These are phyloP conservation scores for Colletotrichum incanum DNA, from an alignment of 2,329 filamentous ascomycete species.

Conservation along the genomic window DNA sequence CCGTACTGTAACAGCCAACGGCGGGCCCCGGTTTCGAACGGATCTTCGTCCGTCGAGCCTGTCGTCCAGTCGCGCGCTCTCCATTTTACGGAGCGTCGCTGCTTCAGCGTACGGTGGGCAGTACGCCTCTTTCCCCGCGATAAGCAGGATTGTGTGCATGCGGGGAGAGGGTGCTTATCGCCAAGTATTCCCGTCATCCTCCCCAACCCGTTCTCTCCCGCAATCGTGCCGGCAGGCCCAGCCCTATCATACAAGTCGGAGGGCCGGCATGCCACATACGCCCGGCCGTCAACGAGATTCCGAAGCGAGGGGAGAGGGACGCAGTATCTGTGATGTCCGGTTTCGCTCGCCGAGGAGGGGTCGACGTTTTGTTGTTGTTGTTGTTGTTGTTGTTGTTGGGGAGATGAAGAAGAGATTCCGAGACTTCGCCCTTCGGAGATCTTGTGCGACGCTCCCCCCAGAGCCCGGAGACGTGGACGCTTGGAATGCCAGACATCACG, in stretches of 20 bases:
- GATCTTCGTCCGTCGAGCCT: neutral
- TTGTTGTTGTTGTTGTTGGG: too few species aligned
- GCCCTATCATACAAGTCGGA: conserved; percentile 7
- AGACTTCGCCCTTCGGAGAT: neutral
- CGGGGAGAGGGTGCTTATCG: conserved; percentile 4
- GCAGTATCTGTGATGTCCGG: neutral
- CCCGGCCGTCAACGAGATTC: neutral
- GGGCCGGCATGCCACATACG: neutral
- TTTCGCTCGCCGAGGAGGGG: neutral
- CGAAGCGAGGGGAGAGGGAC: neutral
- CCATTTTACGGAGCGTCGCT: neutral
- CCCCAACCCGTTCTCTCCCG: conserved; percentile 2
- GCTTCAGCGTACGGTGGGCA: neutral
- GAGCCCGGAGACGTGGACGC: neutral
- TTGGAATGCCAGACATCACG: neutral
- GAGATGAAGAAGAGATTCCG: conserved; percentile 1
- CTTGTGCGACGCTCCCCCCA: neutral
- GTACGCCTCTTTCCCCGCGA: conserved; percentile 5
- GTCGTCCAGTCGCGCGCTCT: neutral
- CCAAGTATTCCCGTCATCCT: neutral
- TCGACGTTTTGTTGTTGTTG: too few species aligned
- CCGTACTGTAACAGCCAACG: conserved; percentile 2
- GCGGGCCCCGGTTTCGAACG: neutral
- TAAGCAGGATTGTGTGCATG: conserved; percentile 9
- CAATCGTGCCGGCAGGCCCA: neutral